These are phyloP conservation scores for Leccinum arenicola DNA, from an alignment of 768 basidiomycete species.

Conservation along the genomic window DNA sequence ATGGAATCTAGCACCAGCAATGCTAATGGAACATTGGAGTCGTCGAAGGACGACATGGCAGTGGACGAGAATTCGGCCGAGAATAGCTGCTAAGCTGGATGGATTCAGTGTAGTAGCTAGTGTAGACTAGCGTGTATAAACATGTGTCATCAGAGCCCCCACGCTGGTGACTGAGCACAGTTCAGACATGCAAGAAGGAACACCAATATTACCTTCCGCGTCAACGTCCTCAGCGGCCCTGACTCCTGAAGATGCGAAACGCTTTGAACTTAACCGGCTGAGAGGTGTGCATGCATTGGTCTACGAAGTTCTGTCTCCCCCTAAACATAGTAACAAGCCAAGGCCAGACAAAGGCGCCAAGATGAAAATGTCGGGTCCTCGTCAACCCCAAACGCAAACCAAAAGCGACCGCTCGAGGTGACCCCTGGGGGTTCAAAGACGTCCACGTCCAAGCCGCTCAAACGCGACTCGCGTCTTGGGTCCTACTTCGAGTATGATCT, in stretches of 20 bases:
- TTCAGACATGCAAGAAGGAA: conserved; percentile 7
- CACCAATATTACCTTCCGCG: conserved; percentile 1
- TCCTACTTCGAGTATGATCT: conserved; percentile 97
- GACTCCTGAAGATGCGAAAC: conserved; percentile 67
- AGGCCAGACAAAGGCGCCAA: conserved; percentile 66
- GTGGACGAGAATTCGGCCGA: conserved; percentile 21
- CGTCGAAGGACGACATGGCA: conserved; percentile 26
- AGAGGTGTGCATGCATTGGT: conserved; percentile 46
- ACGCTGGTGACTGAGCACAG: background rate
- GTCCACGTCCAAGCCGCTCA: conserved; percentile 56
- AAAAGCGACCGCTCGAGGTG: conserved; percentile 68
- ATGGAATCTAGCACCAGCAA: conserved; percentile 16
- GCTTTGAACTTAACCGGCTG: conserved; percentile 76
- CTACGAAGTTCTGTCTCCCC: background rate
- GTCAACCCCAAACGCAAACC: conserved; percentile 54
- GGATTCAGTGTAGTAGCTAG: background rate
- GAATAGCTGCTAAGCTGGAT: conserved; percentile 3
- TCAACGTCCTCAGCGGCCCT: conserved; percentile 26
- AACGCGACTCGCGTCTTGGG: conserved; percentile 76
- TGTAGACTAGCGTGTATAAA: conserved; percentile 6
- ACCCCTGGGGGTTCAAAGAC: conserved; percentile 57
- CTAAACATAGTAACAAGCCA: conserved; percentile 46
- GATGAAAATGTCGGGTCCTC: conserved; percentile 54
- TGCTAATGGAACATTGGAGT: conserved; percentile 13
- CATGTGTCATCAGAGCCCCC: conserved; percentile 16